These are phyloP conservation scores for Cordyceps farinosa DNA, from an alignment of 2,329 filamentous ascomycete genomes.

Conservation along the genomic window DNA sequence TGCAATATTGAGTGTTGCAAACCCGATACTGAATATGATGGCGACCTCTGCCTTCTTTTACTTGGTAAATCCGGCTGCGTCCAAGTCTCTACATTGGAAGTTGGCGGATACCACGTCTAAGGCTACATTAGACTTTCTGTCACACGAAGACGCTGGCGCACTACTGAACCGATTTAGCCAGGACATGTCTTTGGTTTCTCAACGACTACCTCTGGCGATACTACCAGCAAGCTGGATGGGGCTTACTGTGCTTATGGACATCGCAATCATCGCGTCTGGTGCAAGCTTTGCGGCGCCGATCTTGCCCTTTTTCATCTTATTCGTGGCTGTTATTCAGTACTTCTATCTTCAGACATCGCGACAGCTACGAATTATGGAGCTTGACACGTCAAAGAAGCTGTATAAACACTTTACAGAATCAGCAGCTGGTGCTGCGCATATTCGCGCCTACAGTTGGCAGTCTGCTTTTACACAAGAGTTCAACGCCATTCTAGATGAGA, in stretches of 20 bases:
- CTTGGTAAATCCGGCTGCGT: background rate
- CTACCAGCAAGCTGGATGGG: constrained; percentile 29
- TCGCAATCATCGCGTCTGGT: constrained; percentile 33
- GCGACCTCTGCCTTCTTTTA: constrained; percentile 1
- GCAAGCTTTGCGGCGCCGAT: constrained; percentile 41
- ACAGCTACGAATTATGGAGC: constrained; percentile 50
- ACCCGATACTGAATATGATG: background rate
- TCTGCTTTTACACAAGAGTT: constrained; percentile 38
- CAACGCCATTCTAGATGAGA: constrained; percentile 36
- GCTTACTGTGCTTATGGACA: constrained; percentile 15
- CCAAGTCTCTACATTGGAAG: background rate
- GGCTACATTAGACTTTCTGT: constrained; percentile 40
- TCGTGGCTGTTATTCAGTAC: constrained; percentile 22
- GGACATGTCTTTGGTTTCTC: constrained; percentile 35
- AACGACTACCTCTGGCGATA: constrained; percentile 29
- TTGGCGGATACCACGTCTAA: constrained; percentile 22
- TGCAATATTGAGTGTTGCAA: background rate
- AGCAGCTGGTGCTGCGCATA: constrained; percentile 24
- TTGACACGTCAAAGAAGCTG: constrained; percentile 49
- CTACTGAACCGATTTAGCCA: constrained; percentile 37
- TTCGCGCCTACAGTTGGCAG: constrained; percentile 25
- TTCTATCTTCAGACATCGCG: constrained; percentile 46
- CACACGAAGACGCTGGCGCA: constrained; percentile 36
- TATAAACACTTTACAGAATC: constrained; percentile 38
- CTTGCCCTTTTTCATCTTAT: constrained; percentile 34